Percentiles rank a stretch among this genome's conserved stretches.
Conservation (phyloP, 305 asterid genomes). For the Lippia alba region DNA sequence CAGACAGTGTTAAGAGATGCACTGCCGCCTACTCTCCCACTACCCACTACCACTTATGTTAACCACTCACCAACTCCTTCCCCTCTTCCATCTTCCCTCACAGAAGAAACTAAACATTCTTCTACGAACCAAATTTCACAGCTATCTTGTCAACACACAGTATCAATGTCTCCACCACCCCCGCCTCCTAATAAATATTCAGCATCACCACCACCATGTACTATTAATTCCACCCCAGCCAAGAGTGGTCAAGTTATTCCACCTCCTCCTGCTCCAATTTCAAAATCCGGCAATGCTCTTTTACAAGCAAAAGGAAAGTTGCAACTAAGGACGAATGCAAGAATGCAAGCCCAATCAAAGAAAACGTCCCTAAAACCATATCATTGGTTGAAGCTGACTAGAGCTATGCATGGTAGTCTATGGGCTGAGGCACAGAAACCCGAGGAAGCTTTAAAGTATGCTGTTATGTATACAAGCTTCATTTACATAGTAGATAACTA, state of each 20-base stretch:
- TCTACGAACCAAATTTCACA: conserved; percentile 5
- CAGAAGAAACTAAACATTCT: neutral
- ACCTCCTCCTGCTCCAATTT: conserved; percentile 55
- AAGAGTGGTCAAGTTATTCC: conserved; percentile 43
- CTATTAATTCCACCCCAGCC: conserved; percentile 33
- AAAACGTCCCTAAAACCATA: conserved; percentile 74
- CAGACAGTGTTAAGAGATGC: neutral
- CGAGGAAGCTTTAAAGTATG: conserved; percentile 80
- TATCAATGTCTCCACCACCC: conserved; percentile 31
- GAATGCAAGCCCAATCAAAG: conserved; percentile 46
- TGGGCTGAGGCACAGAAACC: conserved; percentile 90
- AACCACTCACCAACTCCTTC: neutral
- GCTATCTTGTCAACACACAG: conserved; percentile 10
- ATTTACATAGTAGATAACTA: conserved; percentile 14
- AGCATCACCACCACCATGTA: conserved; percentile 41
- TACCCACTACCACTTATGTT: neutral
- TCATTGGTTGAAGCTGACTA: conserved; percentile 87
- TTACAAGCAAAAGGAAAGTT: conserved; percentile 52
- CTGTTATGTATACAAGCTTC: conserved; percentile 17
- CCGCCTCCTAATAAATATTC: conserved; percentile 34
- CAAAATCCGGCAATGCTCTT: conserved; percentile 35
- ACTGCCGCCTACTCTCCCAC: neutral
- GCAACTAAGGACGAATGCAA: conserved; percentile 43
- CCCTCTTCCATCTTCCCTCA: neutral
- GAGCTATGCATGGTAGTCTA: conserved; percentile 82